A percentile compares a stretch with the other conserved stretches of the same genome.
Evolutionary conservation across 345 rosid species (phyloP).

Genomic region (Eucalyptus grandis): DNA sequence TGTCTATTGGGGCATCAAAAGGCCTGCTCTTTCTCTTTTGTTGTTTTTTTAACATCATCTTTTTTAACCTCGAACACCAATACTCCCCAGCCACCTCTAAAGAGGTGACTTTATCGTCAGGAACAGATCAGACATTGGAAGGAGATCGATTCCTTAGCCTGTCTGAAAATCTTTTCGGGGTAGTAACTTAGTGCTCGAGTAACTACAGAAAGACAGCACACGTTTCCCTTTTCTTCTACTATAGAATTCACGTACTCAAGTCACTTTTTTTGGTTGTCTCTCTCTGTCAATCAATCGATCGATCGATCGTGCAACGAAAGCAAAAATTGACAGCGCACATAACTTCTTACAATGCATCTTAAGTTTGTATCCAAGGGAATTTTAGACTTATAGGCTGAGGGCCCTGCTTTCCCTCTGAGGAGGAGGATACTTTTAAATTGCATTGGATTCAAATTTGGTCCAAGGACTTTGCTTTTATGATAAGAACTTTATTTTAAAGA

Average conservation of each 20-base stretch:
- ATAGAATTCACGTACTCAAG: neutral
- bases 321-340: neutral
- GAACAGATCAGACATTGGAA: neutral
- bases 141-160: neutral
- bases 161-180: neutral
- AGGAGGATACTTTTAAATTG: neutral
- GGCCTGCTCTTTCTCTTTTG: neutral
- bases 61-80: neutral
- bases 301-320: neutral
- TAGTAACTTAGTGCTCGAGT: neutral
- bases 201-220: neutral
- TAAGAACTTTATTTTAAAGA: neutral
- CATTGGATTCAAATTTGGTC: neutral
- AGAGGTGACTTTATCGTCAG: neutral
- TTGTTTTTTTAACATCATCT: neutral
- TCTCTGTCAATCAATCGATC: neutral
- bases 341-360: neutral
- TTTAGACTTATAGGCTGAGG: neutral
- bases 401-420: too few relatives aligned
- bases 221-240: neutral
- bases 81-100: neutral
- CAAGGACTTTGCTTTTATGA: neutral
- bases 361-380: neutral
- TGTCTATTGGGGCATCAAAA: neutral
- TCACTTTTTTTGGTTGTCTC: neutral